Percentiles rank a stretch among this genome's conserved stretches.
Evolutionary conservation across 495 filamentous ascomycete species (phyloP).

Genomic region (Immersiella caudata): DNA sequence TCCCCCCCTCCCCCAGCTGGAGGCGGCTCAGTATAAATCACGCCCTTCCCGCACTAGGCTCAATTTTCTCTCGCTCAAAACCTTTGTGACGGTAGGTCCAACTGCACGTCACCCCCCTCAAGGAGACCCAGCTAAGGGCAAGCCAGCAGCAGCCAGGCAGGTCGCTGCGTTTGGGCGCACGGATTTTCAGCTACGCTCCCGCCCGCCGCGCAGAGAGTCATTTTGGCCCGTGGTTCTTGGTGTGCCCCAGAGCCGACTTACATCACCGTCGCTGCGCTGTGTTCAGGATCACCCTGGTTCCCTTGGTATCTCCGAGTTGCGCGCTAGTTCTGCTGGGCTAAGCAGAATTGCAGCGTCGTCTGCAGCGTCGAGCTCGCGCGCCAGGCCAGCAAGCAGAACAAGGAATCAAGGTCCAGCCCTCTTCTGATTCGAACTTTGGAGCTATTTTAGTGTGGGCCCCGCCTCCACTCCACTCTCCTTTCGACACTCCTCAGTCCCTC

Average conservation of each 20-base stretch:
- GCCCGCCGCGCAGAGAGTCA: constrained; percentile 11
- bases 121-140: constrained; percentile 36
- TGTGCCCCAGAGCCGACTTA: constrained; percentile 7
- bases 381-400: constrained; percentile 6
- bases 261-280: constrained; percentile 11
- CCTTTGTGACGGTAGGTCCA: constrained; percentile 26
- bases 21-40: constrained; percentile 36
- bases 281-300: constrained; percentile 26
- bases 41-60: constrained; percentile 37
- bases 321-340: constrained; percentile 27
- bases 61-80: constrained; percentile 37
- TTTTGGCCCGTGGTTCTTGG: constrained; percentile 2
- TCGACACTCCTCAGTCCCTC: constrained; percentile 4
- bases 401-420: constrained; percentile 25
- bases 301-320: constrained; percentile 11
- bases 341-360: constrained; percentile 14
- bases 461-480: constrained; percentile 16
- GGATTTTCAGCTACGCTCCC: neutral
- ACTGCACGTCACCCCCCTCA: constrained; percentile 29
- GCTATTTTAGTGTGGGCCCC: constrained; percentile 30
- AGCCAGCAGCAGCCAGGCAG: constrained; percentile 3
- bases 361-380: constrained; percentile 11
- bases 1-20: neutral
- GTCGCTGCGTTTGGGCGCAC: constrained; percentile 3
- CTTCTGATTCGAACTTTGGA: constrained; percentile 20